Evolutionary conservation across 495 filamentous ascomycete species (phyloP).

Genomic region (Cetradonia linearis): DNA sequence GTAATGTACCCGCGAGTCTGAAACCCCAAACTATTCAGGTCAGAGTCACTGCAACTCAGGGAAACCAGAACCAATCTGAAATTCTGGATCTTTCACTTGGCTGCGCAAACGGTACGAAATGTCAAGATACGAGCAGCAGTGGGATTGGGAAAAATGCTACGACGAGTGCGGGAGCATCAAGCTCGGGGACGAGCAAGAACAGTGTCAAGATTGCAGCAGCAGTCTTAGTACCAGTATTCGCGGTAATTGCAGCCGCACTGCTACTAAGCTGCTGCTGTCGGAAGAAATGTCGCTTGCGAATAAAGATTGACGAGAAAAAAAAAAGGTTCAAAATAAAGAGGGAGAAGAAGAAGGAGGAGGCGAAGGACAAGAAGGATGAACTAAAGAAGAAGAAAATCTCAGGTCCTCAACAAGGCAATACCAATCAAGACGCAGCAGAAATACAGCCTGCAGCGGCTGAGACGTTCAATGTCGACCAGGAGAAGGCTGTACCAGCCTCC

Average conservation of each 20-base stretch:
- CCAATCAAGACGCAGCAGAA: not conserved
- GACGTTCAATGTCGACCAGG: not conserved
- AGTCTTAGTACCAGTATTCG: conserved; percentile 34
- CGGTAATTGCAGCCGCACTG: conserved; percentile 30
- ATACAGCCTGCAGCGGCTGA: not conserved
- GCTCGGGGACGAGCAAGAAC: conserved; percentile 17
- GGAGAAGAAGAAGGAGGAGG: conserved; percentile 5
- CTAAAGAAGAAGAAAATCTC: conserved; percentile 11
- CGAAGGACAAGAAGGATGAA: conserved; percentile 6
- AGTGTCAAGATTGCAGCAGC: conserved; percentile 40
- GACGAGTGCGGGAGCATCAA: not conserved
- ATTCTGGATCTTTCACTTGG: conserved; percentile 43
- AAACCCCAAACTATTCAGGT: conserved; percentile 36
- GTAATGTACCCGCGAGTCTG: conserved; percentile 47
- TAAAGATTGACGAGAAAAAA: conserved; percentile 6
- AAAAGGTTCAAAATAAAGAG: conserved; percentile 14
- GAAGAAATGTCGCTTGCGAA: conserved; percentile 23
- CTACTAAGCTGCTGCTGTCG: conserved; percentile 38
- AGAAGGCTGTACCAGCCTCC: not conserved
- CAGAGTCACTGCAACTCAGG: conserved; percentile 43
- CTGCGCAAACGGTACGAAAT: conserved; percentile 11
- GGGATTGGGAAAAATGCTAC: conserved; percentile 4
- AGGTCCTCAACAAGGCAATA: not conserved
- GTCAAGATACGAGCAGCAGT: not conserved
- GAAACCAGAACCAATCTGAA: conserved; percentile 36